These are phyloP conservation scores for Agapanthus africanus DNA, from an alignment of 106 monocot genomes.

Conservation along the genomic window DNA sequence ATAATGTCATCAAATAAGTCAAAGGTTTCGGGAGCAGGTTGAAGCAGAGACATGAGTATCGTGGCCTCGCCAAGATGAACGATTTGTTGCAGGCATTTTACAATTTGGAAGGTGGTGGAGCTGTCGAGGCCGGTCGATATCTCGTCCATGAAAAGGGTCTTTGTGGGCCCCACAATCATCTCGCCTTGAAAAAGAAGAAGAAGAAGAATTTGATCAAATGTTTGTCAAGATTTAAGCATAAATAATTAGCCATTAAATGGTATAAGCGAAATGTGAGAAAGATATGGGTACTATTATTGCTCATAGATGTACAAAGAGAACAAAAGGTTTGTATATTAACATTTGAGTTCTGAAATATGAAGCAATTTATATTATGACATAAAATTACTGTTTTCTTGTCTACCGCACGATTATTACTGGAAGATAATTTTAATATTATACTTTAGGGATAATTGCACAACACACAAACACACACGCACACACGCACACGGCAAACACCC, in stretches of 20 bases:
- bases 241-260: background rate
- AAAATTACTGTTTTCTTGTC: too few species aligned
- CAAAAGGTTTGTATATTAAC: too few species aligned
- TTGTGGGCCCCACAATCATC: slow-evolving; percentile 64
- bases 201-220: background rate
- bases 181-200: slow-evolving; percentile 41
- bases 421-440: too few species aligned
- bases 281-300: background rate
- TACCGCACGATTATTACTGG: too few species aligned
- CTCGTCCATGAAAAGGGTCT: slow-evolving; percentile 65
- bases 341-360: background rate
- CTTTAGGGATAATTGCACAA: too few species aligned
- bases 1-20: slow-evolving; percentile 88
- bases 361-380: background rate
- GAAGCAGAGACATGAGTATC: slow-evolving; percentile 78
- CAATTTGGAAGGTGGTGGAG: slow-evolving; percentile 72
- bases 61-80: slow-evolving; percentile 70
- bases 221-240: background rate
- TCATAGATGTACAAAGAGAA: background rate
- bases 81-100: slow-evolving; percentile 62
- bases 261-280: background rate
- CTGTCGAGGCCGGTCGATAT: slow-evolving; percentile 71
- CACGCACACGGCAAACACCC: too few species aligned
- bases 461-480: too few species aligned
- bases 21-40: slow-evolving; percentile 81